Evolutionary conservation across 2,329 filamentous ascomycete genomes (phyloP).

Genomic region (Sphaerulina populicola): DNA sequence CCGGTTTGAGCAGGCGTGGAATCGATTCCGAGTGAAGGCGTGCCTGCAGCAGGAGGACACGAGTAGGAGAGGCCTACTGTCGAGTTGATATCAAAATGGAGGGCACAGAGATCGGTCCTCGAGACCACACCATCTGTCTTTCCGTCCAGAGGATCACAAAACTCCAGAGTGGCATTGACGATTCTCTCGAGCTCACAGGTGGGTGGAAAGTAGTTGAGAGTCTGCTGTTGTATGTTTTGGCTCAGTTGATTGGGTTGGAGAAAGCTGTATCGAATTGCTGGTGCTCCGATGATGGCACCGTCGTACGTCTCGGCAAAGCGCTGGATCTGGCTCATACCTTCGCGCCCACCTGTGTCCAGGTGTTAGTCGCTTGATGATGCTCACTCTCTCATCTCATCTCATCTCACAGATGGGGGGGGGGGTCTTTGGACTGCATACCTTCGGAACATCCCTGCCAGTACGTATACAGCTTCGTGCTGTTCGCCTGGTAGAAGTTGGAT

Average conservation of each 20-base stretch:
- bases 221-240: slow-evolving; percentile 36
- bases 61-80: slow-evolving; percentile 43
- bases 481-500: slow-evolving; percentile 33
- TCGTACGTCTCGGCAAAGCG: slow-evolving; percentile 45
- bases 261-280: slow-evolving; percentile 41
- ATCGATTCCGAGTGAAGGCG: slow-evolving; percentile 22
- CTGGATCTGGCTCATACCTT: slow-evolving; percentile 46
- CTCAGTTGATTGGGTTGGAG: slow-evolving; percentile 42
- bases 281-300: slow-evolving; percentile 41
- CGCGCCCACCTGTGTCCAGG: slow-evolving; percentile 34
- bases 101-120: slow-evolving; percentile 42
- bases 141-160: slow-evolving; percentile 51
- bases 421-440: slow-evolving; percentile 17
- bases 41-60: slow-evolving; percentile 32
- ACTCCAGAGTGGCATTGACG: slow-evolving; percentile 47
- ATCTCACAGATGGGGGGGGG: neutral
- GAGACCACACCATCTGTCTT: slow-evolving; percentile 48
- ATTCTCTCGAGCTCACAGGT: slow-evolving; percentile 45
- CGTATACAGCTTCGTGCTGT: slow-evolving; percentile 33
- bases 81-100: slow-evolving; percentile 41
- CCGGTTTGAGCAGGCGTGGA: slow-evolving; percentile 31
- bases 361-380: neutral
- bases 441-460: slow-evolving; percentile 51
- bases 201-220: slow-evolving; percentile 37
- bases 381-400: too few species aligned